Conservation (phyloP, 129 eudicot species). For the Centaurea solstitialis region DNA sequence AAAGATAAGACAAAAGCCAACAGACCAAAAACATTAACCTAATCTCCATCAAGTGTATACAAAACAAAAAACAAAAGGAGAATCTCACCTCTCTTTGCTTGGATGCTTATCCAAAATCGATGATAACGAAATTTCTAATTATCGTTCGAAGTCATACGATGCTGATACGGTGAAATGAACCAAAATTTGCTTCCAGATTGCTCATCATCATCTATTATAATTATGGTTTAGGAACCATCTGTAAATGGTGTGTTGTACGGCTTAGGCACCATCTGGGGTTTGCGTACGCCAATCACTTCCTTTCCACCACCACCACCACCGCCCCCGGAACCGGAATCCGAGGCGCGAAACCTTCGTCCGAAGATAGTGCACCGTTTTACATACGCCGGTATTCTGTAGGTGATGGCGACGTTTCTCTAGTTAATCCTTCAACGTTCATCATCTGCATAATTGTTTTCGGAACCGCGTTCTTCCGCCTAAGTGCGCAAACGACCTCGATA, state of each 20-base stretch:
- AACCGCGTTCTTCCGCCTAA: slow-evolving; percentile 71
- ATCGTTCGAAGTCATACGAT: slow-evolving; percentile 34
- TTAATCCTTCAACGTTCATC: slow-evolving; percentile 91
- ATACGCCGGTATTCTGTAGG: slow-evolving; percentile 74
- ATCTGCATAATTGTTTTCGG: slow-evolving; percentile 81
- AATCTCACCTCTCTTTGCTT: neutral
- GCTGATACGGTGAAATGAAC: slow-evolving; percentile 39
- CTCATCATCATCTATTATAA: slow-evolving; percentile 40
- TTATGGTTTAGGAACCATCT: slow-evolving; percentile 26
- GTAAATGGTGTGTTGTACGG: slow-evolving; percentile 20
- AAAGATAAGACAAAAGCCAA: neutral
- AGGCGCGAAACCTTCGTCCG: slow-evolving; percentile 46
- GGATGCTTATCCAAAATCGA: slow-evolving; percentile 5
- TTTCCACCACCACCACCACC: neutral
- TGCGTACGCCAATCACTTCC: slow-evolving; percentile 42
- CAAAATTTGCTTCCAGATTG: slow-evolving; percentile 38
- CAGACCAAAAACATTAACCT: too few species aligned
- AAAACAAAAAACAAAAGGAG: neutral
- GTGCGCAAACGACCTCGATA: slow-evolving; percentile 67
- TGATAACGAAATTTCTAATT: slow-evolving; percentile 11
- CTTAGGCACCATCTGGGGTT: slow-evolving; percentile 42
- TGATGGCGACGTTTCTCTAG: slow-evolving; percentile 86
- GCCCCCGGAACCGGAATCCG: neutral
- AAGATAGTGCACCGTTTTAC: slow-evolving; percentile 65
- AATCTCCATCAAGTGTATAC: too few species aligned